Evolutionary conservation across 371 early-diverging fungal species (phyloP).

Genomic region (Mortierella sp.): DNA sequence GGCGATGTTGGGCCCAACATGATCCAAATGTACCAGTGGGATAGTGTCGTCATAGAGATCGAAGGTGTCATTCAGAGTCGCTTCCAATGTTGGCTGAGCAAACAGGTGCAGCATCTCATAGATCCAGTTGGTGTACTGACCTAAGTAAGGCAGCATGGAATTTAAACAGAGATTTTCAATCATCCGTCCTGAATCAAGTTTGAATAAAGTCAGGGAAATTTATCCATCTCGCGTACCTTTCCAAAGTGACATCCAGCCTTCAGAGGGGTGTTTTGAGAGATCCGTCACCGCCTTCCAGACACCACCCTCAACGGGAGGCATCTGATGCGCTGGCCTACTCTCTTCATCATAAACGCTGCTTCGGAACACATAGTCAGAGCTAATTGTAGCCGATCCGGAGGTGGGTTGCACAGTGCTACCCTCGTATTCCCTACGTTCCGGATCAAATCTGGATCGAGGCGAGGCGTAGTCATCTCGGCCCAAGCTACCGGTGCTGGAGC

Average conservation of each 20-base stretch:
- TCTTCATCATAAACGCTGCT: slow-evolving; percentile 69
- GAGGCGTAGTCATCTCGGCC: slow-evolving; percentile 15
- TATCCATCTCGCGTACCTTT: slow-evolving; percentile 64
- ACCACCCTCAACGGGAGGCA: slow-evolving; percentile 75
- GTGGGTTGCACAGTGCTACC: background rate
- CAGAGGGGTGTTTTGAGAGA: slow-evolving; percentile 71
- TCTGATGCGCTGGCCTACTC: slow-evolving; percentile 68
- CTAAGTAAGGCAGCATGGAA: slow-evolving; percentile 61
- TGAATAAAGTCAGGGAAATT: background rate
- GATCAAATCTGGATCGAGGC: slow-evolving; percentile 14
- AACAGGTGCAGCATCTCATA: slow-evolving; percentile 79
- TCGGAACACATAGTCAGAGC: slow-evolving; percentile 65
- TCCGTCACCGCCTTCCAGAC: slow-evolving; percentile 67
- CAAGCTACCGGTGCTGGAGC: slow-evolving; percentile 8
- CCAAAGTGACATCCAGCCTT: slow-evolving; percentile 76
- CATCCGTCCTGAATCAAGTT: background rate
- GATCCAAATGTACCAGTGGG: slow-evolving; percentile 79
- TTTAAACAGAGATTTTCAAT: slow-evolving; percentile 12
- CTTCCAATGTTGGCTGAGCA: slow-evolving; percentile 83
- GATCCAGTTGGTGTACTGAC: slow-evolving; percentile 81
- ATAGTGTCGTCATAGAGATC: slow-evolving; percentile 87
- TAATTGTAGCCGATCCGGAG: background rate
- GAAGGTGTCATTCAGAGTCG: slow-evolving; percentile 79
- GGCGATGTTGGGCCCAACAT: slow-evolving; percentile 72
- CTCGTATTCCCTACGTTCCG: slow-evolving; percentile 18